Base-by-base conservation (phyloP, 306 rosid species). In the Oxytropis ochrocephala region DNA sequence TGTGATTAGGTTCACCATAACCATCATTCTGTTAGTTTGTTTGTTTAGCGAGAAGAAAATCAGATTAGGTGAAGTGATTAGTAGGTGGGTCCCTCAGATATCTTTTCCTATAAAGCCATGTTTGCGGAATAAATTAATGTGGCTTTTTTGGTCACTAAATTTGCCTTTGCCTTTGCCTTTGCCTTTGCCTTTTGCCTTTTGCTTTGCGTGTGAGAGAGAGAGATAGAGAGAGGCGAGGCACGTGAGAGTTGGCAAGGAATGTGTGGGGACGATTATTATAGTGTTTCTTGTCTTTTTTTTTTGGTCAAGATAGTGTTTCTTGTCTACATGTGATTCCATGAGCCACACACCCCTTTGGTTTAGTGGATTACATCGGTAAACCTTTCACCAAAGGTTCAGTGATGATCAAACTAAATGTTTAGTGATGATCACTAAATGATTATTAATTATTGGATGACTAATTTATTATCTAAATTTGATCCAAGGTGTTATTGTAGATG, bases 1-100 rank as follows among this genome's bases (percentile, higher is more conserved):
- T 66, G 75, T 17, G 76, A 39, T 80, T 81, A 53, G 83, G 79
- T 75, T 68, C 69, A 63, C 29, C 7, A 8, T 76, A n/a, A n/a
- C 27, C 56, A 78, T 78, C 69, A 71, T 64, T 78, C 49, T 71
- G 69, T 57, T 55, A 62, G 13, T 4, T 7, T 14, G 27, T 54
- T 32, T 42, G 79, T n/a, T n/a, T n/a, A n/a, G 64, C 62, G 52
- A 67, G 11, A 48, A 65, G 56, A 24, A 55, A 73, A 73, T 41
- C 7, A 8, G 62, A 80, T 83, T 78, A 21, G 80, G 55, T 69
- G 65, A 53, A 14, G 30, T 29, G 10, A n/a, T 9, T 12, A 63
- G 17, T 38, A 44, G 3, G 57, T 66, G 68, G 82, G 70, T 60
- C 83, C 72, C 16, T 24, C 2, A 16, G 13, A 41, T 30, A 73